Evolutionary conservation across 2,329 filamentous ascomycete genomes (phyloP).

Genomic region (Exserohilum rostratum): DNA sequence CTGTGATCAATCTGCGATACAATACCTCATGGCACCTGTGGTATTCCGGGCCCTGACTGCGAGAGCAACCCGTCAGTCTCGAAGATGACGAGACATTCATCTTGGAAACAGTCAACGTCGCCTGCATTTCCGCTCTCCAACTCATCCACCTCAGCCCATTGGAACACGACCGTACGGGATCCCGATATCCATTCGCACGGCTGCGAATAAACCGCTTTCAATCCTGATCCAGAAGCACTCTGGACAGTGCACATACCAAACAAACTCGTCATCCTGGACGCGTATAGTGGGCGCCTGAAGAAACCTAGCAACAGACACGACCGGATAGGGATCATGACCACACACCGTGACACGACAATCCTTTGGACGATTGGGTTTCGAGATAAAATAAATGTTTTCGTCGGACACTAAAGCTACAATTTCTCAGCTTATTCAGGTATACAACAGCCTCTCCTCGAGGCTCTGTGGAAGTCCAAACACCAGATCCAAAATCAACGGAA

Average conservation of each 20-base stretch:
- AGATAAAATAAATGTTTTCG: not conserved
- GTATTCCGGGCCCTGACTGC: not conserved
- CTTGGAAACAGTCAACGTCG: constrained; percentile 1
- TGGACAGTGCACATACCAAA: not conserved
- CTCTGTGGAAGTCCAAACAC: constrained; percentile 3
- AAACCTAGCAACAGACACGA: not conserved
- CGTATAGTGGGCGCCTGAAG: not conserved
- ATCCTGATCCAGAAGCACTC: not conserved
- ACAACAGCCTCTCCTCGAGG: not conserved
- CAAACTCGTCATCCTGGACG: not conserved
- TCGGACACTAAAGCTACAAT: constrained; percentile 3
- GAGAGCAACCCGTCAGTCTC: constrained; percentile 4
- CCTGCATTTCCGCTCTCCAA: constrained; percentile 4
- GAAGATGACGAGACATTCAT: constrained; percentile 1
- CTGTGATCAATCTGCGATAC: not conserved
- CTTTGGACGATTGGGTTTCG: not conserved
- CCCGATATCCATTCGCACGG: not conserved
- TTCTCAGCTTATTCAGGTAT: not conserved
- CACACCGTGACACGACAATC: not conserved
- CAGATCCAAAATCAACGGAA: constrained; percentile 2
- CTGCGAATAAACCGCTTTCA: not conserved
- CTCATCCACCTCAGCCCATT: not conserved
- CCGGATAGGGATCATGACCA: not conserved
- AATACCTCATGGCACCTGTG: constrained; percentile 3
- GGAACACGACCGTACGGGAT: not conserved